Base-by-base conservation (phyloP, 495 filamentous ascomycete genomes). In the Pyronema omphalodes region DNA sequence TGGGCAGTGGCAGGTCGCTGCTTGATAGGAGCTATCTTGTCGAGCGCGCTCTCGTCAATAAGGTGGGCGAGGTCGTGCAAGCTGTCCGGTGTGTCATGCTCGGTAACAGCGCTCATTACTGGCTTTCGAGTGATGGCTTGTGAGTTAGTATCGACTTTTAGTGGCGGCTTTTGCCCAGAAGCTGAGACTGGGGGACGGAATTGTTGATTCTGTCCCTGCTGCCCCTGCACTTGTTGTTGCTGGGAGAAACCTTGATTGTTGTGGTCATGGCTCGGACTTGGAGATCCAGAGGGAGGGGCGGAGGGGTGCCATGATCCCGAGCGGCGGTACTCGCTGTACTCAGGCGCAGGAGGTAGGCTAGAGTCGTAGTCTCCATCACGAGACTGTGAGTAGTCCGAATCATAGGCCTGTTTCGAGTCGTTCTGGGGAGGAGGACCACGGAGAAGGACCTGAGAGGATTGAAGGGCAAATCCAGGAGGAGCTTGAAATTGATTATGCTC, bases 21-120 rank as follows among this genome's bases (percentile, higher is more conserved):
- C 23, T 29, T 29, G 23, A 29, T 29, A 9, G 48, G 48, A 29
- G 57, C 60, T 15, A 76, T 67, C 51, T 66, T 65, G 33, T 79
- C 76, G 57, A 86, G 70, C 23, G 73, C 78, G 55, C 76, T 75
- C 60, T 79, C 77, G 60, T 85, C 79, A 48, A 86, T 71, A 37
- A 81, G 71, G 63, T 76, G 69, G 14, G 74, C 75, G 54, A 86
- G 72, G 59, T 80, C 82, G 50, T 79, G 78, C 39, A 74, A 72
- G 62, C 76, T 82, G 29, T 76, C 76, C 55, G 74, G 68, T 8
- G 63, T 57, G 11, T 36, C 53, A 50, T 50, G 60, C 58, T 37
- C 67, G 65, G 49, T 69, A 63, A 12, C 73, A 47, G 53, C 67
- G 71, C 36, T 70, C 5, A 83, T 80, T 5, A 86, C 66, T 19